phyloP scores from a whole-genome alignment of 2,329 filamentous ascomycete genomes.

The Xylaria sp. region DNA sequence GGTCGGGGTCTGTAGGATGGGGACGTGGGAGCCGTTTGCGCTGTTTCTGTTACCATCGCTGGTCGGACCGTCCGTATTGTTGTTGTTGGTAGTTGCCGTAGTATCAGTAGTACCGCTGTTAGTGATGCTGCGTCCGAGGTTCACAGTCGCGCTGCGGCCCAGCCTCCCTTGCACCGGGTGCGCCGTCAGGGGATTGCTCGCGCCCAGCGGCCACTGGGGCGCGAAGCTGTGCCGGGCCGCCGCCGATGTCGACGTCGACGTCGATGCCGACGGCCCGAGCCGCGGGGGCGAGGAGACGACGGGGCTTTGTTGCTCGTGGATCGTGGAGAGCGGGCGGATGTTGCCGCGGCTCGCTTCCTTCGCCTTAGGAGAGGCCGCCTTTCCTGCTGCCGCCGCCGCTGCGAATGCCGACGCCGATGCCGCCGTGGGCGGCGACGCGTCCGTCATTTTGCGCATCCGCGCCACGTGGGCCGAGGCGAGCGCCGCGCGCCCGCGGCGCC shows the following conservation, averaged over 20 bases:
- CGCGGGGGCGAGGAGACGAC: not conserved
- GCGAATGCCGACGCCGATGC: conserved; percentile 1
- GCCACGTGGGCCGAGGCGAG: not conserved
- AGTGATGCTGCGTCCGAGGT: not conserved
- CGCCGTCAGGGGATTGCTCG: conserved; percentile 29
- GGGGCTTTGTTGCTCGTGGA: conserved; percentile 25
- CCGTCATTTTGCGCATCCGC: not conserved
- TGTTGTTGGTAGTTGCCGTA: not conserved
- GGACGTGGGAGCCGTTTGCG: not conserved
- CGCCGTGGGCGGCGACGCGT: conserved; percentile 10
- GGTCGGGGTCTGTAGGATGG: conserved; percentile 11
- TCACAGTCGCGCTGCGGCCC: not conserved
- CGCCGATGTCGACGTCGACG: conserved; percentile 18
- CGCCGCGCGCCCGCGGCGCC: conserved; percentile 6
- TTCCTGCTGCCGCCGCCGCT: not conserved
- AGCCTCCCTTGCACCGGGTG: conserved; percentile 31
- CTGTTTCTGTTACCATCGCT: not conserved
- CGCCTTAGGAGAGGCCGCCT: no score
- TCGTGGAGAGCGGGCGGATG: conserved; percentile 26
- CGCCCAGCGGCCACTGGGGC: conserved; percentile 33
- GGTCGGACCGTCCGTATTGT: not conserved
- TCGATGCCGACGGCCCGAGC: no score
- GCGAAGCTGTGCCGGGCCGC: conserved; percentile 26
- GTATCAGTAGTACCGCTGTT: not conserved
- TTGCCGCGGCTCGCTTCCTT: conserved; percentile 3